These are phyloP conservation scores for Arachis stenosperma DNA, from an alignment of 306 rosid species.

Conservation along the genomic window DNA sequence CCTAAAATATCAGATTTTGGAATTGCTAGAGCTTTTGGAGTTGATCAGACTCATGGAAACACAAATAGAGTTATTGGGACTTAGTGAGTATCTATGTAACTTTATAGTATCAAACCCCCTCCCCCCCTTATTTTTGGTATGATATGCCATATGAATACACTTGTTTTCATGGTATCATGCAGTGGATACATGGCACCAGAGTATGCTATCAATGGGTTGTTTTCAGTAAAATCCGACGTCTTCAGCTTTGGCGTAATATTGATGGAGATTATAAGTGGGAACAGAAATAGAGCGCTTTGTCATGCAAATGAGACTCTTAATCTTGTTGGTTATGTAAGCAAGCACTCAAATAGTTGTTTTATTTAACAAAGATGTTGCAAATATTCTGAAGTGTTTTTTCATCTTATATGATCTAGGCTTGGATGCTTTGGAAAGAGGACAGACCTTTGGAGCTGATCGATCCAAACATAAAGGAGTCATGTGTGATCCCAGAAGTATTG, in stretches of 20 bases:
- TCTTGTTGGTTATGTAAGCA: conserved; percentile 24
- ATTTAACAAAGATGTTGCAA: too few relatives aligned
- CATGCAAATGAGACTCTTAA: background rate
- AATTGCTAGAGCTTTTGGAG: conserved; percentile 8
- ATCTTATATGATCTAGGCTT: background rate
- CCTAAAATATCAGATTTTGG: conserved; percentile 34
- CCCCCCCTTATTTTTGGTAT: too few relatives aligned
- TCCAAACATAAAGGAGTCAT: background rate
- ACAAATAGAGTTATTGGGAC: conserved; percentile 20
- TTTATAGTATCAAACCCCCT: too few relatives aligned
- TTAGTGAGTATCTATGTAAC: background rate
- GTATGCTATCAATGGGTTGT: conserved; percentile 4
- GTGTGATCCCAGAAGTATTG: background rate
- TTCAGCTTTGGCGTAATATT: conserved; percentile 20
- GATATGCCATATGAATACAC: too few relatives aligned
- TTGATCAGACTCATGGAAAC: conserved; percentile 22
- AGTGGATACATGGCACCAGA: conserved; percentile 40
- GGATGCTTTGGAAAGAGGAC: conserved; percentile 9
- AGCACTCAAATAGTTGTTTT: too few relatives aligned
- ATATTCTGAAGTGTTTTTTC: too few relatives aligned
- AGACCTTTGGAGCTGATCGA: conserved; percentile 12
- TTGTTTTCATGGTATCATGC: background rate
- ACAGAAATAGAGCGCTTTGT: background rate
- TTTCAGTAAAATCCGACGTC: conserved; percentile 21
- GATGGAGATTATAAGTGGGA: conserved; percentile 19